Percentiles rank a stretch among this genome's conserved stretches.
Evolutionary conservation across 164 flowering plant genomes (phyloP).

Genomic region (Kingdonia uniflora): DNA sequence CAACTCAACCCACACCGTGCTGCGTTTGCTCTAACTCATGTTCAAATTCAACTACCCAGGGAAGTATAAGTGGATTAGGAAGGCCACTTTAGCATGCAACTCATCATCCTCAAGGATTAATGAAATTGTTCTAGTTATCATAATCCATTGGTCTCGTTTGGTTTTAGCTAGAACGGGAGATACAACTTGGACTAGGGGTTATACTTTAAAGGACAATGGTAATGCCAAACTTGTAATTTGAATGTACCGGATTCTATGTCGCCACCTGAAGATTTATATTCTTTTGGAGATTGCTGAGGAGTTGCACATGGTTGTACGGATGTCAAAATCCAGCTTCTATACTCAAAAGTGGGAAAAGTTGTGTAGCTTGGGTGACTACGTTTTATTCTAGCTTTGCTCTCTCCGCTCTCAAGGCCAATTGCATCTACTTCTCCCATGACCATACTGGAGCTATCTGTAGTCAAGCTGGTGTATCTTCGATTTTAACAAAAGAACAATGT

Average conservation of each 20-base stretch:
- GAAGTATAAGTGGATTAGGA: background rate
- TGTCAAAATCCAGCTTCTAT: background rate
- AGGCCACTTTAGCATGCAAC: background rate
- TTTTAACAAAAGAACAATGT: background rate
- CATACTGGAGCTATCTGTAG: background rate
- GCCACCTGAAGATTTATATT: background rate
- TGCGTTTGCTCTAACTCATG: too few species aligned
- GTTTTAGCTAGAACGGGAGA: background rate
- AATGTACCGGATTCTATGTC: background rate
- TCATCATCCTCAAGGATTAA: background rate
- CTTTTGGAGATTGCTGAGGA: background rate
- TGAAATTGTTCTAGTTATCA: background rate
- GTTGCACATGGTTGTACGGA: background rate
- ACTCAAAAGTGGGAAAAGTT: background rate
- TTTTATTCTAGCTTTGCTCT: background rate
- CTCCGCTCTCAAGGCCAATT: background rate
- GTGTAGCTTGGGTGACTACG: background rate
- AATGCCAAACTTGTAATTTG: background rate
- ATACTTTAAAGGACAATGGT: background rate
- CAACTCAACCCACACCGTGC: too few species aligned
- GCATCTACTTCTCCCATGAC: slow-evolving; percentile 1
- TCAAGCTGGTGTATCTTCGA: background rate
- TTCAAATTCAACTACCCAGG: too few species aligned
- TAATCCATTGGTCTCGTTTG: background rate
- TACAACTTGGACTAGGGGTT: background rate